These are phyloP conservation scores for Litsea cubeba DNA, from an alignment of 164 flowering plant species.

Conservation along the genomic window DNA sequence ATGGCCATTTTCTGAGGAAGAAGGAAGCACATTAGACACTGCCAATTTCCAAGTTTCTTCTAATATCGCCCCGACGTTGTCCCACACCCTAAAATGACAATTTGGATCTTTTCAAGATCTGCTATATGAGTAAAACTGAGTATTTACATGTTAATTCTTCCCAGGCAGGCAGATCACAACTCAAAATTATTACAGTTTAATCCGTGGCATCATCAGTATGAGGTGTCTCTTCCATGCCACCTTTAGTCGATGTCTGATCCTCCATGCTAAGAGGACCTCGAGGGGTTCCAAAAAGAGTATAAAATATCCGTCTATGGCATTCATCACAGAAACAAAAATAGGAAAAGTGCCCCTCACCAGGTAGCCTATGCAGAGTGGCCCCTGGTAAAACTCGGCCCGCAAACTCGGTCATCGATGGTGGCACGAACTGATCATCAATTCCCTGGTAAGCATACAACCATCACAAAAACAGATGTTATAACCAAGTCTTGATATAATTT, in stretches of 20 bases:
- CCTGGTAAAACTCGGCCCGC: slow-evolving; percentile 56
- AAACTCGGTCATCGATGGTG: slow-evolving; percentile 64
- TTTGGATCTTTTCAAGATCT: neutral
- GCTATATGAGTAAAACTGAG: slow-evolving; percentile 9
- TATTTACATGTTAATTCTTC: slow-evolving; percentile 15
- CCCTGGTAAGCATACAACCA: slow-evolving; percentile 45
- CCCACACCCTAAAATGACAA: neutral
- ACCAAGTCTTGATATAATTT: neutral
- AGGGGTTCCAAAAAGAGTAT: slow-evolving; percentile 69
- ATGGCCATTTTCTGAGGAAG: too few relatives aligned
- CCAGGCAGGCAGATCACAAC: neutral
- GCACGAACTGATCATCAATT: slow-evolving; percentile 71
- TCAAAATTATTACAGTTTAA: neutral
- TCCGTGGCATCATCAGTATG: slow-evolving; percentile 5
- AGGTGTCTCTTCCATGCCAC: slow-evolving; percentile 5
- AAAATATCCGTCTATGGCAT: slow-evolving; percentile 70
- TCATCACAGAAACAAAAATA: slow-evolving; percentile 78
- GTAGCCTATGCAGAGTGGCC: slow-evolving; percentile 66
- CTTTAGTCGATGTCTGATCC: slow-evolving; percentile 15
- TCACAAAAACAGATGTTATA: neutral
- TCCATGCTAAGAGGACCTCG: slow-evolving; percentile 44
- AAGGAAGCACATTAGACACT: neutral
- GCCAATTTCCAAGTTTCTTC: slow-evolving; percentile 1
- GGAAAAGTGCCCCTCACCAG: slow-evolving; percentile 84
- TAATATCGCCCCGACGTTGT: neutral